These are phyloP conservation scores for Pythium diclinum DNA, from an alignment of 352 stramenopile species.

Conservation along the genomic window DNA sequence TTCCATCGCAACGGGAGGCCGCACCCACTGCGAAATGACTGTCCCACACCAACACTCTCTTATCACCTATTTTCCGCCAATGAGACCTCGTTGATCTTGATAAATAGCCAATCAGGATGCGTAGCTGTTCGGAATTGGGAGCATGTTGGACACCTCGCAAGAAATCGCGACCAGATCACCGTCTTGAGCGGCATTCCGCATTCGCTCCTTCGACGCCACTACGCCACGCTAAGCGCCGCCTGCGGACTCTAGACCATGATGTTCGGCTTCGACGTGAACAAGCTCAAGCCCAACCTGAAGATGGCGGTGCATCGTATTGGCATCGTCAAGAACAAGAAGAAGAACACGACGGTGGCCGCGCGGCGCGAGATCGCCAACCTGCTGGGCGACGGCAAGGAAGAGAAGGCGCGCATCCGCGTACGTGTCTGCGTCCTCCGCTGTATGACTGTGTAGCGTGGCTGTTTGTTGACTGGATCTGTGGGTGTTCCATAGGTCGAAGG, in stretches of 20 bases:
- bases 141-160: neutral
- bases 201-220: slow-evolving; percentile 6
- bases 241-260: slow-evolving; percentile 33
- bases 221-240: neutral
- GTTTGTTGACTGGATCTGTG: neutral
- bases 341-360: slow-evolving; percentile 65
- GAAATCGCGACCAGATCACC: slow-evolving; percentile 2
- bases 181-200: neutral
- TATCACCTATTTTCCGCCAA: slow-evolving; percentile 9
- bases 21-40: slow-evolving; percentile 21
- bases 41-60: slow-evolving; percentile 27
- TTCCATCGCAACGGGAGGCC: neutral
- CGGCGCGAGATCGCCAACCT: slow-evolving; percentile 78
- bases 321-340: slow-evolving; percentile 92
- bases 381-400: slow-evolving; percentile 86
- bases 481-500: slow-evolving; percentile 64
- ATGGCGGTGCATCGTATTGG: slow-evolving; percentile 91
- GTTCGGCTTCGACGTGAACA: slow-evolving; percentile 90
- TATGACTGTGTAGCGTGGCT: neutral
- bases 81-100: neutral
- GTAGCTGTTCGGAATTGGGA: neutral
- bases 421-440: slow-evolving; percentile 21
- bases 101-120: slow-evolving; percentile 16
- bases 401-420: slow-evolving; percentile 94
- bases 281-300: slow-evolving; percentile 91